Base-by-base conservation (phyloP, 148 eudicot species). In the Vaccinium corymbosum region DNA sequence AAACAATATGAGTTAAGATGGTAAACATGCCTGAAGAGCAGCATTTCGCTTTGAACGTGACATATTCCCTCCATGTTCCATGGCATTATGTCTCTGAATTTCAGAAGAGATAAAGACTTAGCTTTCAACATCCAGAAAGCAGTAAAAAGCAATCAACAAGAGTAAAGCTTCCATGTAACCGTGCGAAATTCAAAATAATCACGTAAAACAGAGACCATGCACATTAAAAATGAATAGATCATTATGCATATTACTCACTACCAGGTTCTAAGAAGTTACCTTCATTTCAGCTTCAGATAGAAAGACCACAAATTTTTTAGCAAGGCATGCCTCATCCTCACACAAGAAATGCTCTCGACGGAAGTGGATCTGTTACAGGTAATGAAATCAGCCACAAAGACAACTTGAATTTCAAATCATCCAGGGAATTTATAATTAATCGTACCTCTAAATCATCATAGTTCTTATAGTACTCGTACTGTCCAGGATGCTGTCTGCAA, bases 41-140 rank as follows among this genome's bases (percentile, higher is more conserved):
- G 97, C 93, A 87, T 88, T 94, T 57, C 99, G 95, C 89, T 94
- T 81, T 20, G 98, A 93, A 80, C 99, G 94, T 70, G 99, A 97
- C 98, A 97, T 93, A 82, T 89, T 94, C 50, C 99, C 99, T 42
- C 99, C 99, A 89, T 97, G 99, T 85, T 97, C 98, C 87, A 90
- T 51, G 82, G 98, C 90, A 90, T 92, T 97, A 84, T 97, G 99
- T 86, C 95, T 92, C 99, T 97, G 91, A 81, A 86, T 82, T 73
- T 82, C 3, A 73, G 20, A 81, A 29, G 46, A 75, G 5, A 70
- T 79, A 82, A 50, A 62, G 17, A 42, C 49, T 4, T 10, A 57
- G 3, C 19, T 9, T 29, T 8, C 20, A 19, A 57, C 49, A 75
- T 55, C 76, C 52, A 76, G 25, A 42, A 68, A 27, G 52, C 53